Evolutionary conservation across 139 green algal genomes (phyloP).

Genomic region (Zygnema cylindricum): DNA sequence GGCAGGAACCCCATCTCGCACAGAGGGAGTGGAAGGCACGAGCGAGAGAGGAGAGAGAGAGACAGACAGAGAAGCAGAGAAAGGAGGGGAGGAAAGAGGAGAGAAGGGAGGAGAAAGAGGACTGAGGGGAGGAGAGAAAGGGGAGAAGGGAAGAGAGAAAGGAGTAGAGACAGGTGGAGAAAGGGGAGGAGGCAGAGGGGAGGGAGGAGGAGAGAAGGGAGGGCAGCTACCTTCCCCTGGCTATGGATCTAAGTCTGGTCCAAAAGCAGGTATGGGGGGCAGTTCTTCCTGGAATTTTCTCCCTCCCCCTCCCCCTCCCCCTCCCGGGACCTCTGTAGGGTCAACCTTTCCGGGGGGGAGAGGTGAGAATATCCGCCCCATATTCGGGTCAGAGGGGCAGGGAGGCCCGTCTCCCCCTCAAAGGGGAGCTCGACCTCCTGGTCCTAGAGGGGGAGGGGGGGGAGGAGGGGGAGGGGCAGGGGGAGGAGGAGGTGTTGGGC

Average conservation of each 20-base stretch:
- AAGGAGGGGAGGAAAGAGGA: neutral
- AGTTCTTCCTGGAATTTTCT: neutral
- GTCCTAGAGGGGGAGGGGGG: neutral
- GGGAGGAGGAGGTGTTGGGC: slow-evolving; percentile 20
- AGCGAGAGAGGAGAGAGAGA: neutral
- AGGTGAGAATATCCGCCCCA: neutral
- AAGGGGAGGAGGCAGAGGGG: neutral
- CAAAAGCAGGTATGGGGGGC: neutral
- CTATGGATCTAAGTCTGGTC: neutral
- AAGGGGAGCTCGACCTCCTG: neutral
- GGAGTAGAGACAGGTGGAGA: neutral
- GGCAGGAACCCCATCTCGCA: no score
- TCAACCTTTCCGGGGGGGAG: neutral
- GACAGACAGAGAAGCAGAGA: neutral
- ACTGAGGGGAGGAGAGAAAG: neutral
- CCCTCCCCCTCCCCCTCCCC: neutral
- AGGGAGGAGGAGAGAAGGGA: neutral
- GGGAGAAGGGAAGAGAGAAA: neutral
- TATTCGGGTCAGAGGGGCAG: neutral
- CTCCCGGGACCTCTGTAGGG: neutral
- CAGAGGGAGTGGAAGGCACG: neutral
- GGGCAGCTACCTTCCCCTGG: neutral
- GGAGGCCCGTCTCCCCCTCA: neutral
- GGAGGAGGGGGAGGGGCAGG: slow-evolving; percentile 9
- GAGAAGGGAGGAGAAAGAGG: neutral